A percentile compares a stretch with the other conserved stretches of the same genome.
Conservation (phyloP, 2,329 filamentous ascomycete genomes). For the Tolypocladium inflatum region DNA sequence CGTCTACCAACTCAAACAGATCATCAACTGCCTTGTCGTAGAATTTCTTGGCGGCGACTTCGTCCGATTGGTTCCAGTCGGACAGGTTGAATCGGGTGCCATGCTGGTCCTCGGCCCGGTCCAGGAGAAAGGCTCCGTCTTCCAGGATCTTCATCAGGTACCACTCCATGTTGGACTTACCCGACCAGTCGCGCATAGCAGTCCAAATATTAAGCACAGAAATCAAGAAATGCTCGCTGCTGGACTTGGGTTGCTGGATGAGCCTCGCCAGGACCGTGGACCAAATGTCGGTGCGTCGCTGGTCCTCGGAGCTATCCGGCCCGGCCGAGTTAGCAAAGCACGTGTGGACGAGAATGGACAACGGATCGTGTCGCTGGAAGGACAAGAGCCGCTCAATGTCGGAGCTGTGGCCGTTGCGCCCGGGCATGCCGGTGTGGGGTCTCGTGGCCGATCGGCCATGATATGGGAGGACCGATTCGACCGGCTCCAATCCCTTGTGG, state of each 20-base stretch:
- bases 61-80: constrained; percentile 67
- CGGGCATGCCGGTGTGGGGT: constrained; percentile 34
- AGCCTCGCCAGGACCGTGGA: constrained; percentile 77
- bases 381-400: constrained; percentile 77
- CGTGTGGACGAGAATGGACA: constrained; percentile 78
- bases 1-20: constrained; percentile 78
- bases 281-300: constrained; percentile 75
- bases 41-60: constrained; percentile 77
- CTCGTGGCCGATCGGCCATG: constrained; percentile 43
- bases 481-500: constrained; percentile 68
- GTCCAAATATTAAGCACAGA: constrained; percentile 84
- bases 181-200: constrained; percentile 79
- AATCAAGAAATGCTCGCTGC: constrained; percentile 71
- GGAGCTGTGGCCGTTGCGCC: constrained; percentile 35
- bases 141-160: constrained; percentile 93
- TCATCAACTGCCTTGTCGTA: constrained; percentile 73
- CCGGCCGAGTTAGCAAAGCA: constrained; percentile 82
- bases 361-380: constrained; percentile 79
- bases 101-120: constrained; percentile 72
- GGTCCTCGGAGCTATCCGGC: constrained; percentile 72
- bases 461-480: constrained; percentile 74
- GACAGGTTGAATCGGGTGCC: constrained; percentile 62
- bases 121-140: constrained; percentile 82
- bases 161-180: constrained; percentile 80
- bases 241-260: constrained; percentile 66